These are phyloP conservation scores for Omphalotus olearius DNA, from an alignment of 1,284 basidiomycete species.

Conservation along the genomic window DNA sequence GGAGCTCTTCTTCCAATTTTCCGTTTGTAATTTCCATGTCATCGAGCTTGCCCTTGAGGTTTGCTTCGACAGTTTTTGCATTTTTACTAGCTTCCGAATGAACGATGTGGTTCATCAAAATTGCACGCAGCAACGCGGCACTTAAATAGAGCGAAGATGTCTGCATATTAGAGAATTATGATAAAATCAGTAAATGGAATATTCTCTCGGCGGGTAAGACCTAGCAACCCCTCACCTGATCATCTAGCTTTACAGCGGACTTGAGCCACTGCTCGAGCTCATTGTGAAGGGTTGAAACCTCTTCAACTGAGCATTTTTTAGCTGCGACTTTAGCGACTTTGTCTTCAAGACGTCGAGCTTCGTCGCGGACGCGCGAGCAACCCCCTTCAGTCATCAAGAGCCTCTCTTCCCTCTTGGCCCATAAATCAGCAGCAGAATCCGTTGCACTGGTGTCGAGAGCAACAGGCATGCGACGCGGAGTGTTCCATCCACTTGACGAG, in stretches of 20 bases:
- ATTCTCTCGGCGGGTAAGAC: not conserved
- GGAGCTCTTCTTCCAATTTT: constrained; percentile 63
- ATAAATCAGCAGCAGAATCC: constrained; percentile 41
- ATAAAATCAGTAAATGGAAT: no score
- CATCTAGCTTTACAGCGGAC: constrained; percentile 50
- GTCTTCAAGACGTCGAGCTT: constrained; percentile 66
- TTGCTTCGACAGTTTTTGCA: constrained; percentile 55
- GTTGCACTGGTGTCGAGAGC: constrained; percentile 41
- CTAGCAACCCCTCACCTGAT: constrained; percentile 43
- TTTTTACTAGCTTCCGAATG: constrained; percentile 68
- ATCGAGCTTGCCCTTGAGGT: constrained; percentile 58
- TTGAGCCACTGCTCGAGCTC: constrained; percentile 71
- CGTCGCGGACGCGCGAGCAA: constrained; percentile 42
- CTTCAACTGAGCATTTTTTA: constrained; percentile 83
- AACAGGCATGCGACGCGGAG: constrained; percentile 49
- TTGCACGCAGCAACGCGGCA: constrained; percentile 69
- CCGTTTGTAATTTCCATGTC: constrained; percentile 53
- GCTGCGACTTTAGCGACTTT: constrained; percentile 72
- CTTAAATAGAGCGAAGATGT: constrained; percentile 59
- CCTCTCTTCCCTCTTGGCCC: constrained; percentile 43
- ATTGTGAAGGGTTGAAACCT: constrained; percentile 67
- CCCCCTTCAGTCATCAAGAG: constrained; percentile 31
- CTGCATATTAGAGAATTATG: constrained; percentile 27
- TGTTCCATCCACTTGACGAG: constrained; percentile 55
- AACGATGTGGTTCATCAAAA: constrained; percentile 73